These are phyloP conservation scores for Vanilla planifolia DNA, from an alignment of 106 monocot genomes.

Conservation along the genomic window DNA sequence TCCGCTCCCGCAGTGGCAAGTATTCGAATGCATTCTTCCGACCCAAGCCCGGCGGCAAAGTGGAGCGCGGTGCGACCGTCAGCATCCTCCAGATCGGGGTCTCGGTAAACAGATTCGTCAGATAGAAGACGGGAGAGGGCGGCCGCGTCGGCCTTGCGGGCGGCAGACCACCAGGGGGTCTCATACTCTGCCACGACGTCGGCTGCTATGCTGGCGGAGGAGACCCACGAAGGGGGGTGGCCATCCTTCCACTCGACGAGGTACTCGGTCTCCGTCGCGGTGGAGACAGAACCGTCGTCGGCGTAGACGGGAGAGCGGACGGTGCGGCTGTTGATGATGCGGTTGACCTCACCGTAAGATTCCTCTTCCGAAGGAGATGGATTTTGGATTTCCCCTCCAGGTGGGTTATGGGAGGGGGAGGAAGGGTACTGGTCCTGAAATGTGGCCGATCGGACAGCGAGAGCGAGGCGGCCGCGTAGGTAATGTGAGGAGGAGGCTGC, in stretches of 20 bases:
- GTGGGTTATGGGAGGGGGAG: not conserved
- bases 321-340: constrained; percentile 66
- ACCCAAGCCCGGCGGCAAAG: constrained; percentile 74
- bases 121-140: constrained; percentile 42
- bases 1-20: constrained; percentile 36
- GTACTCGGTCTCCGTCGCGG: constrained; percentile 42
- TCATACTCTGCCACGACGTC: constrained; percentile 87
- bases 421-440: constrained; percentile 48
- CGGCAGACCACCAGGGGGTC: constrained; percentile 90
- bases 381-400: not conserved
- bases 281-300: constrained; percentile 29
- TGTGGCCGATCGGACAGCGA: constrained; percentile 7
- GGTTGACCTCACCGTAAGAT: constrained; percentile 61
- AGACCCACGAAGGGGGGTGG: constrained; percentile 66
- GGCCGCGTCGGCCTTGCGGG: constrained; percentile 57
- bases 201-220: constrained; percentile 42
- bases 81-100: constrained; percentile 58
- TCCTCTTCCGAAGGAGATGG: constrained; percentile 27
- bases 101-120: constrained; percentile 29
- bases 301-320: constrained; percentile 20
- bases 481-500: not conserved
- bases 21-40: constrained; percentile 35
- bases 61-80: constrained; percentile 76
- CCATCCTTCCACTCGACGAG: constrained; percentile 81
- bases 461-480: not conserved